These are phyloP conservation scores for Vitis hybrid DNA, from an alignment of 177 flowering plant genomes.

Conservation along the genomic window DNA sequence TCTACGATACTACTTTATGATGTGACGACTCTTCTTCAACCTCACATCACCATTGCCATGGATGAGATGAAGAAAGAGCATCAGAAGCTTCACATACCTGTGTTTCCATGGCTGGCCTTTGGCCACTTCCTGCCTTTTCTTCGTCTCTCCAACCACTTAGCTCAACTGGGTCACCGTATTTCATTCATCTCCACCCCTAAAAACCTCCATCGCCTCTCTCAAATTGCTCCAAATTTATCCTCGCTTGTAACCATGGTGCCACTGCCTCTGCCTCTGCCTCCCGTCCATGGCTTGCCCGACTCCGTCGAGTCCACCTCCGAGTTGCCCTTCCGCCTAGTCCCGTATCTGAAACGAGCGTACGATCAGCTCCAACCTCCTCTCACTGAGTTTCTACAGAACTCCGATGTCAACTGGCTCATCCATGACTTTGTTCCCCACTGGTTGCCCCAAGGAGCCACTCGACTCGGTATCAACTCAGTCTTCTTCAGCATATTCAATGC, in stretches of 20 bases:
- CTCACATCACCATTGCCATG: too few species aligned
- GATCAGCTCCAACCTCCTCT: conserved; percentile 8
- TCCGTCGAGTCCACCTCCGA: conserved; percentile 25
- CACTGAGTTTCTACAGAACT: conserved; percentile 6
- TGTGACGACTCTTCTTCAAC: too few species aligned
- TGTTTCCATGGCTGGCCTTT: conserved; percentile 22
- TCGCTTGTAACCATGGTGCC: background rate
- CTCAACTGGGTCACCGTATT: conserved; percentile 12
- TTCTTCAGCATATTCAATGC: conserved; percentile 16
- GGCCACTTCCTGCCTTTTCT: conserved; percentile 18
- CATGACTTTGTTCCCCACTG: too few species aligned
- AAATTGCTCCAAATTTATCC: conserved; percentile 4
- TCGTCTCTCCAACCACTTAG: conserved; percentile 11
- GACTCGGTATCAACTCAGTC: conserved; percentile 1
- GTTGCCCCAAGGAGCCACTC: conserved; percentile 1
- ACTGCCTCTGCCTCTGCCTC: conserved; percentile 30
- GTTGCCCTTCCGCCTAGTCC: background rate
- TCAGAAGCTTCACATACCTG: conserved; percentile 10
- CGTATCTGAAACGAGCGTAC: conserved; percentile 17
- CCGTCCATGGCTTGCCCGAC: conserved; percentile 14
- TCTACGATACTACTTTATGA: too few species aligned
- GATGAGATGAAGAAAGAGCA: too few species aligned
- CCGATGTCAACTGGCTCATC: conserved; percentile 8
- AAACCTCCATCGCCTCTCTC: conserved; percentile 7
- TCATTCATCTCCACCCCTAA: conserved; percentile 17